These are phyloP conservation scores for Metschnikowia continentalis DNA, from an alignment of 805 yeast genomes.

Conservation along the genomic window DNA sequence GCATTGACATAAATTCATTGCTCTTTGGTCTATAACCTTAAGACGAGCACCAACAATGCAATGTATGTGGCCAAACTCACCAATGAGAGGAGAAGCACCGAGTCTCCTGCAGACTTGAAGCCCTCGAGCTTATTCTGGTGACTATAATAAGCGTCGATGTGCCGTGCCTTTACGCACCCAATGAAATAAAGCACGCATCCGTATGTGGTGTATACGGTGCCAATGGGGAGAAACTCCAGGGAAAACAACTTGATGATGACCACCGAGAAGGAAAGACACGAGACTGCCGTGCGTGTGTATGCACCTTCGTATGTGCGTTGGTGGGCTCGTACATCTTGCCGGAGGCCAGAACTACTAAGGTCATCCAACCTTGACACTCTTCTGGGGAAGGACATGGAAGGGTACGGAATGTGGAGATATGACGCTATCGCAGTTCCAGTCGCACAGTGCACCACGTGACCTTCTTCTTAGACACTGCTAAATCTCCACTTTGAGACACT, in stretches of 20 bases:
- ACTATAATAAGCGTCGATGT: conserved; percentile 36
- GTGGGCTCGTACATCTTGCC: conserved; percentile 59
- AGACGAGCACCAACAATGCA: conserved; percentile 47
- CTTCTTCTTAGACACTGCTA: no score
- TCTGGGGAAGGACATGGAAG: conserved; percentile 8
- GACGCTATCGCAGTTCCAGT: background rate
- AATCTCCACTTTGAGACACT: no score
- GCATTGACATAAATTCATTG: conserved; percentile 30
- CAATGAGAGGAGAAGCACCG: conserved; percentile 48
- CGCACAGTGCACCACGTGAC: background rate
- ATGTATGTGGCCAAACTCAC: conserved; percentile 51
- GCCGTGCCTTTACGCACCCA: conserved; percentile 34
- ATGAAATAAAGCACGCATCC: conserved; percentile 43
- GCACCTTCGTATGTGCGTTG: conserved; percentile 87
- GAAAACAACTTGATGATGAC: conserved; percentile 63
- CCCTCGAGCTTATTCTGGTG: conserved; percentile 36
- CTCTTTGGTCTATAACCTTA: conserved; percentile 32
- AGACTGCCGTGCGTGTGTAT: conserved; percentile 67
- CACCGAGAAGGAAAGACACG: conserved; percentile 61
- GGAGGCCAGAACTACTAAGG: conserved; percentile 36
- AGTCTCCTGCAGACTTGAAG: conserved; percentile 59
- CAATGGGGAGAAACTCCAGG: conserved; percentile 60
- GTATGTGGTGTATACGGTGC: conserved; percentile 60
- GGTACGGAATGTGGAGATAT: background rate
- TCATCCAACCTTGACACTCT: conserved; percentile 30